Evolutionary conservation across 176 grass and related monocot genomes (phyloP), one percentile per base, ranked within the genome.

Genomic region (Tillandsia fasciculata): DNA sequence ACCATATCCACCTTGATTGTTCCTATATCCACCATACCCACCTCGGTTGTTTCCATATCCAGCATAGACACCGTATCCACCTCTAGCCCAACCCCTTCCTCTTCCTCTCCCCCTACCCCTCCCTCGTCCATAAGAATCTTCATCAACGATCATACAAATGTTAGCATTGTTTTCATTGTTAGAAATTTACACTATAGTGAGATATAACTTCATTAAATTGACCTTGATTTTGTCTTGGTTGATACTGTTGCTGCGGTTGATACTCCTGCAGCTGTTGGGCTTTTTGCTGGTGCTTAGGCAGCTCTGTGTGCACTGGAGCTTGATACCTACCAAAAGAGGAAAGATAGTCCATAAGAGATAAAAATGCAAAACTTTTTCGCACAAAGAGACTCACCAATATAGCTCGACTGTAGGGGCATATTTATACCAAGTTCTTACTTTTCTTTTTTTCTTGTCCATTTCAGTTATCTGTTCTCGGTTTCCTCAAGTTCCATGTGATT

Each of bases 1-100:
- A 73, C 80, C 83, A 48, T 85, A 82, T 26, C 83, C 81, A 0
- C 88, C 84, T 72, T 90, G 87, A 86, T 86, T 83, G 58, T 86
- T 65, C 12, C 29, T 78, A 79, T 87, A 86, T 20, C 80, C 87
- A 13, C 79, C 82, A 79, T 85, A 85, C 48, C 87, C 87, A 28
- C 86, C 82, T 47, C 77, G 76, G 75, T 83, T 83, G 52, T 81
- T 65, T 49, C 73, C 78, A 64, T 86, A 91, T 11, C 80, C 80
- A 18, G 67, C 79, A 63, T 90, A 90, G 1, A 83, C 83, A 64
- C 67, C 77, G 76, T 88, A 88, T 33, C 74, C 86, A 12, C 74
- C 74, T 68, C 65, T 59, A 9, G 33, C 33, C 33, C 64, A 76
- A 2, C 18, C 65, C 52, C 65, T 50, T 69, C 65, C 65, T 68